Percentiles rank a stretch among this genome's conserved stretches.
Evolutionary conservation across 108 stramenopile genomes (phyloP).

Genomic region (Cyclotella choctawhatcheeana): DNA sequence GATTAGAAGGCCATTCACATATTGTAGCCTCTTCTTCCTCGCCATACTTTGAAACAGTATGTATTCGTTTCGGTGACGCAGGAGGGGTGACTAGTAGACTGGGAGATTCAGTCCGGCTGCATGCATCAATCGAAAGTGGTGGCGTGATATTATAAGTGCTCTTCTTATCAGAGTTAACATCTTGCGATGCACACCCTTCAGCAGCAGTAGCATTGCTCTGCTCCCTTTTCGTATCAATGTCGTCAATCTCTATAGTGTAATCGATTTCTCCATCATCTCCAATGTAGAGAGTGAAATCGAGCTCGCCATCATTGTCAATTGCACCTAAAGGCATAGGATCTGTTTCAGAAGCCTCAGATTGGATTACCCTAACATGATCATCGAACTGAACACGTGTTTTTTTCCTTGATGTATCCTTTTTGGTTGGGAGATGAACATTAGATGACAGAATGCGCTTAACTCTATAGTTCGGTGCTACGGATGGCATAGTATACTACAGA

Average conservation of each 20-base stretch:
- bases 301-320: slow-evolving; percentile 17
- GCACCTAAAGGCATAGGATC: not conserved
- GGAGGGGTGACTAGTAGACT: slow-evolving; percentile 38
- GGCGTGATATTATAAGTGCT: not conserved
- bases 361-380: not conserved
- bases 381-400: not conserved
- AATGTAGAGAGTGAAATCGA: slow-evolving; percentile 29
- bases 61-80: slow-evolving; percentile 30
- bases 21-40: slow-evolving; percentile 29
- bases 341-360: not conserved
- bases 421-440: not conserved
- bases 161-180: not conserved
- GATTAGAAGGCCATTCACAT: slow-evolving; percentile 77
- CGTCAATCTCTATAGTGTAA: slow-evolving; percentile 16
- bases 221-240: too few species aligned
- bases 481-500: not conserved
- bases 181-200: too few species aligned
- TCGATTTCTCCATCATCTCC: slow-evolving; percentile 37
- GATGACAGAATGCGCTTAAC: not conserved
- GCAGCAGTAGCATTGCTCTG: too few species aligned
- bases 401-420: not conserved
- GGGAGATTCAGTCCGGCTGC: not conserved
- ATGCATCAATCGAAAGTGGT: slow-evolving; percentile 29
- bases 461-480: not conserved
- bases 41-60: slow-evolving; percentile 15